A percentile compares a stretch with the other conserved stretches of the same genome.
phyloP scores from a whole-genome alignment of 192 early-diverging fungal species.

The Allomyces macrogynus region DNA sequence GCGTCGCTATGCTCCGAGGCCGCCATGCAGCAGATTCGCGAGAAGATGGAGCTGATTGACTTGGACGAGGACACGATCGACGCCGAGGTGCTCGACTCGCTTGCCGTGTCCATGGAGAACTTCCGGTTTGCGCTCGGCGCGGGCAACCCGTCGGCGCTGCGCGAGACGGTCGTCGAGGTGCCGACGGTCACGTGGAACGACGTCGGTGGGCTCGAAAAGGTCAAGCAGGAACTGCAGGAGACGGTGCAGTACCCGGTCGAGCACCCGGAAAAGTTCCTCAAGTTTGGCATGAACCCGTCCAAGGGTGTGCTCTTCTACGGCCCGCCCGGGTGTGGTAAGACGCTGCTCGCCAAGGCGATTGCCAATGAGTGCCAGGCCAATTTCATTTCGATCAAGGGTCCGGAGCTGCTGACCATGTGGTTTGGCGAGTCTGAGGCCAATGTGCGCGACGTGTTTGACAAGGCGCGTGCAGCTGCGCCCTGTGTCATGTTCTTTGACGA shows the following conservation, averaged over 20 bases:
- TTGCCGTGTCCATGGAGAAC: slow-evolving; percentile 96
- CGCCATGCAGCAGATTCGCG: slow-evolving; percentile 98
- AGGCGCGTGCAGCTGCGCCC: slow-evolving; percentile 88
- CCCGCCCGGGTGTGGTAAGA: slow-evolving; percentile 96
- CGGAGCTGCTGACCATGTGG: slow-evolving; percentile 98
- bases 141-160: slow-evolving; percentile 93
- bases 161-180: slow-evolving; percentile 95
- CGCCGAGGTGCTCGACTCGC: slow-evolving; percentile 80
- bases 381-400: slow-evolving; percentile 98
- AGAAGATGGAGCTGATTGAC: slow-evolving; percentile 97
- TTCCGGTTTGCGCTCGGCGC: slow-evolving; percentile 82
- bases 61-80: slow-evolving; percentile 97
- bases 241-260: slow-evolving; percentile 98
- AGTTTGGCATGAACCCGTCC: slow-evolving; percentile 92
- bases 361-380: slow-evolving; percentile 99
- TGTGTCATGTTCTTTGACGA: slow-evolving; percentile 99
- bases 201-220: slow-evolving; percentile 90
- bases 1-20: slow-evolving; percentile 96
- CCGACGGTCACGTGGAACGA: slow-evolving; percentile 88
- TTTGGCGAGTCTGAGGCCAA: slow-evolving; percentile 99
- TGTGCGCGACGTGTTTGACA: slow-evolving; percentile 97
- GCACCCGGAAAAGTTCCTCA: slow-evolving; percentile 97
- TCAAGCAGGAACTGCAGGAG: slow-evolving; percentile 96
- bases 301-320: slow-evolving; percentile 98
- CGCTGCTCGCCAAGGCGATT: slow-evolving; percentile 95